Conservation (phyloP, 139 green algal species). For the Micromonas commoda region DNA sequence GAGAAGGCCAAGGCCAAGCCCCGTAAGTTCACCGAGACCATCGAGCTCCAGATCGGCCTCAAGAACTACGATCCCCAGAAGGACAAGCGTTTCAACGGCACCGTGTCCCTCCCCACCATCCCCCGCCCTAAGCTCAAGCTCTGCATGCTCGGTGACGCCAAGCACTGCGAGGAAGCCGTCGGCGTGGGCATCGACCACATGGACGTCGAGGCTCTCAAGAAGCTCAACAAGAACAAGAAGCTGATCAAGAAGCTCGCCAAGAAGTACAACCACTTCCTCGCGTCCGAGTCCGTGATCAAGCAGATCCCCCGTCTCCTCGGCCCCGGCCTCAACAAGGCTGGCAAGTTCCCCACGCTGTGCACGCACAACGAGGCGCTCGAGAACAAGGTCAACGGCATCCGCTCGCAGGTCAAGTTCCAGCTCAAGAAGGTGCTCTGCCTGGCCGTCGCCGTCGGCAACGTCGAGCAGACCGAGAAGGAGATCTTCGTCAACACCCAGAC, state of each 20-base stretch:
- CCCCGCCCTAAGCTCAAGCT: conserved; percentile 86
- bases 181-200: conserved; percentile 78
- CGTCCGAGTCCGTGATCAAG: conserved; percentile 98
- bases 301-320: conserved; percentile 95
- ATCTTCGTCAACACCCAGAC: conserved; percentile 78
- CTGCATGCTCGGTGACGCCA: conserved; percentile 96
- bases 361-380: conserved; percentile 68
- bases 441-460: conserved; percentile 91
- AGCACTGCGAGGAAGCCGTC: conserved; percentile 92
- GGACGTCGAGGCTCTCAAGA: conserved; percentile 96
- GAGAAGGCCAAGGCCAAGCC: conserved; percentile 60
- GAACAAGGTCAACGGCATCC: conserved; percentile 86
- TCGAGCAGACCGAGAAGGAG: conserved; percentile 79
- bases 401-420: conserved; percentile 97
- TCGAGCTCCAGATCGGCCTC: conserved; percentile 98
- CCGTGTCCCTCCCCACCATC: conserved; percentile 92
- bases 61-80: conserved; percentile 99
- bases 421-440: conserved; percentile 99
- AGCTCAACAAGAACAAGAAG: conserved; percentile 99
- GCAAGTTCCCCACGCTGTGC: conserved; percentile 94
- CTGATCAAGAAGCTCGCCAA: conserved; percentile 99
- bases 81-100: conserved; percentile 99
- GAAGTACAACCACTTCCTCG: conserved; percentile 94
- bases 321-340: conserved; percentile 98
- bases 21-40: conserved; percentile 96